Base-by-base conservation (phyloP, 2,329 filamentous ascomycete species). In the Didymella arachidicola region DNA sequence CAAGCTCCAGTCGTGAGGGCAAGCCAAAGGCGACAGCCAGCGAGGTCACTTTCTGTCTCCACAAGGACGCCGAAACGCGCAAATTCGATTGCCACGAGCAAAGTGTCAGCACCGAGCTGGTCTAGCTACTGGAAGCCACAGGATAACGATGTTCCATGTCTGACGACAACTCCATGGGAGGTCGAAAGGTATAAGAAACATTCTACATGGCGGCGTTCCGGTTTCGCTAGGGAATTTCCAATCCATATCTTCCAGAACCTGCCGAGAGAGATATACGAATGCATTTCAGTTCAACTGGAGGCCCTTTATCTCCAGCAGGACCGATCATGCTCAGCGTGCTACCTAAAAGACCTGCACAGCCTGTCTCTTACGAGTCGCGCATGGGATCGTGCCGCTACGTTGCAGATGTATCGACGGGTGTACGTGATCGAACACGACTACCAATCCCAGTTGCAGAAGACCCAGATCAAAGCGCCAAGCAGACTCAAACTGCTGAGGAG, bases 191-290 rank as follows among this genome's bases (percentile, higher is more conserved):
- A 65, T 48, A 71, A 66, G 52, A 68, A 59, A 60, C 59, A 75
- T 60, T 63, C 76, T 56, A 42, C 74, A 65, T 72, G 75, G 74
- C 64, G 59, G 54, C 59, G 68, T 62, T 55, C 69, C 60, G 59
- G 57, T 22, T 46, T 29, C 18, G 48, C 60, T 26, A 49, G 45
- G 27, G 29, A 55, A 10, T 55, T 77, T 19, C 69, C 76, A 1
- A 62, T 66, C 2, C 67, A 66, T n/a, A 45, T 79, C 0, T 79
- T 83, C 64, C 79, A 81, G 58, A 76, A 77, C 18, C 64, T 87
- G 7, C 84, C 85, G 0, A 72, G 78, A 44, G 81, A 84, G 59
- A 80, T 87, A 4, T 86, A 85, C 61, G 80, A 84, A 55, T 83
- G 79, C 56, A 84, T 87, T 36, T 62, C 86, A 11, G 72, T 78